Base-by-base conservation (phyloP, 495 filamentous ascomycete species). In the Annulohypoxylon bovei region DNA sequence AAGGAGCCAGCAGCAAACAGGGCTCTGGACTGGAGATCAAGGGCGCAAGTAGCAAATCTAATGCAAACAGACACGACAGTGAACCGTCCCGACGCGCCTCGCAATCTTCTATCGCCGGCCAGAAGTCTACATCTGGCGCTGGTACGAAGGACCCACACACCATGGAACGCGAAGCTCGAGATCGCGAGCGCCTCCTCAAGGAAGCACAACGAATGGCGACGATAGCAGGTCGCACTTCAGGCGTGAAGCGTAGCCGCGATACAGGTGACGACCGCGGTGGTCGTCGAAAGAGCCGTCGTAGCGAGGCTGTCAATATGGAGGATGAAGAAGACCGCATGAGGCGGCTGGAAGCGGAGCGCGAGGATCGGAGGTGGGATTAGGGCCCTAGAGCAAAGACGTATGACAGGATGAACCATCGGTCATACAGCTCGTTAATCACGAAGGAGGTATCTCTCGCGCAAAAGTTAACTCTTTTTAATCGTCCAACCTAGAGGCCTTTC, bases 201-300 rank as follows among this genome's bases (percentile, higher is more conserved):
- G 93, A 96, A 76, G 85, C 92, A 52, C 88, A 94, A 77, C 88
- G 91, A 16, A 89, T 93, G 49, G 88, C 88, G 2, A 82, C 78
- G n/a, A 72, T 84, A 55, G 70, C 77, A 32, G 73, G 76, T 58
- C 46, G 79, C 67, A 20, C 70, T 30, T 60, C 37, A 1, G 70
- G 78, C 62, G 68, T 63, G 33, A 82, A 83, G 80, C 80, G 76
- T 72, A 78, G 80, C 76, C 80, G 79, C 60, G 79, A 81, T 33
- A 70, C 81, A 65, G 77, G 71, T 16, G 77, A 78, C 65, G 84
- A 86, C 62, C 68, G 72, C 25, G 63, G 69, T 14, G 75, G 83
- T 35, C 80, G 81, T 44, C 66, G 78, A 73, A 83, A 83, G 68
- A 79, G 76, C 52, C 69, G 80, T 27, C 70, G 80, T 3, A 79